Percentiles rank a stretch among this genome's conserved stretches.
These are phyloP conservation scores for Eruca vesicaria DNA, from an alignment of 441 rosid species.

Conservation along the genomic window DNA sequence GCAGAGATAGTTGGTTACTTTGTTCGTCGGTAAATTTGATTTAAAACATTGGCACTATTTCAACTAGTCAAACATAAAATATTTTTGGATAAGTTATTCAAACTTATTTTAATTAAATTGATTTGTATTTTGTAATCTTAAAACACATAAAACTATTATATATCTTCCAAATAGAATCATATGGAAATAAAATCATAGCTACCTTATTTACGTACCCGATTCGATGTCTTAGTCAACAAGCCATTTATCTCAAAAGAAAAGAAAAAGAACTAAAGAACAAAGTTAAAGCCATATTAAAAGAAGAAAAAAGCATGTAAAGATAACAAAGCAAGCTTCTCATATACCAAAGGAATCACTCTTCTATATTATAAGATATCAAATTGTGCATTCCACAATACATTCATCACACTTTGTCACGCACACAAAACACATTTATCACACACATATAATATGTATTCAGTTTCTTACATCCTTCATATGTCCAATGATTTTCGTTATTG, in stretches of 20 bases:
- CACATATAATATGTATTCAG: background rate
- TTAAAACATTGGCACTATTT: background rate
- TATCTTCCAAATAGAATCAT: conserved; percentile 1
- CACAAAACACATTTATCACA: background rate
- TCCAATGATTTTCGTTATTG: conserved; percentile 11
- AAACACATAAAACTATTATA: background rate
- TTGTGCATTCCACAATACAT: background rate
- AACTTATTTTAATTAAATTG: background rate
- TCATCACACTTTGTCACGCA: background rate
- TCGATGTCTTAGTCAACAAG: conserved; percentile 36
- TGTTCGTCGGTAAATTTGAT: background rate
- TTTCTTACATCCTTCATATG: background rate
- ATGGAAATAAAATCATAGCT: conserved; percentile 11
- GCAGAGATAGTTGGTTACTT: background rate
- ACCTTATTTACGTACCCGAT: conserved; percentile 9
- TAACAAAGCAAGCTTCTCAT: conserved; percentile 26
- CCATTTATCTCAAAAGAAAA: conserved; percentile 33
- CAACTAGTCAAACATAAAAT: background rate
- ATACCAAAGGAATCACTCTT: conserved; percentile 17
- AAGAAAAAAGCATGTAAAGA: conserved; percentile 18
- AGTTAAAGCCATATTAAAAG: conserved; percentile 38
- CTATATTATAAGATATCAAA: conserved; percentile 8
- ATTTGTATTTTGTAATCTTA: background rate
- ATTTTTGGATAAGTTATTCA: background rate
- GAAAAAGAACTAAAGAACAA: conserved; percentile 31